A percentile compares a stretch with the other conserved stretches of the same genome.
Evolutionary conservation across 345 rosid genomes (phyloP).

Genomic region (Mangifera indica): DNA sequence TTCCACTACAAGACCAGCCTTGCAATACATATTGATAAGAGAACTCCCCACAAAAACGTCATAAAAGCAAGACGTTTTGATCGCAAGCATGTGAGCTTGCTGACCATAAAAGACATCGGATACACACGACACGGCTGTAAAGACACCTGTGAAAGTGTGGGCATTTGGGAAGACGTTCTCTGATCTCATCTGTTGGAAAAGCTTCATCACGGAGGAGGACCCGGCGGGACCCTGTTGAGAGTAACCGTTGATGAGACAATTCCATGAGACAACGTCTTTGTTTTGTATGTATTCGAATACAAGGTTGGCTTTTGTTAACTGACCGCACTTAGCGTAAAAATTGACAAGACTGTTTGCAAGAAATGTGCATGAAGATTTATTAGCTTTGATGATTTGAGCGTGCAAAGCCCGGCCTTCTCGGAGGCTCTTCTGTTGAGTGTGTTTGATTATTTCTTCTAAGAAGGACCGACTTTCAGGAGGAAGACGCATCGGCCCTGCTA

Average conservation of each 20-base stretch:
- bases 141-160: slow-evolving; percentile 73
- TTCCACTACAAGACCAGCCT: slow-evolving; percentile 46
- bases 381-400: slow-evolving; percentile 46
- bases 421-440: slow-evolving; percentile 48
- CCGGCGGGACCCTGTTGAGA: slow-evolving; percentile 53
- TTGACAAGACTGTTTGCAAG: slow-evolving; percentile 67
- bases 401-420: slow-evolving; percentile 58
- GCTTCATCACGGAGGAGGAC: slow-evolving; percentile 42
- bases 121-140: slow-evolving; percentile 54
- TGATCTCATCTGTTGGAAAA: slow-evolving; percentile 63
- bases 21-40: slow-evolving; percentile 63
- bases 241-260: slow-evolving; percentile 74
- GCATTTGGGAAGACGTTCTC: slow-evolving; percentile 65
- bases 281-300: slow-evolving; percentile 49
- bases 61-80: slow-evolving; percentile 49
- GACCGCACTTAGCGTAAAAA: slow-evolving; percentile 65
- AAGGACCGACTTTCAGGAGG: slow-evolving; percentile 35
- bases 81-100: slow-evolving; percentile 67
- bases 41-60: slow-evolving; percentile 87
- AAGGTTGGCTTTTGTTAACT: slow-evolving; percentile 45
- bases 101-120: slow-evolving; percentile 36
- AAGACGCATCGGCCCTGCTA: slow-evolving; percentile 31
- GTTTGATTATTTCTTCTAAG: slow-evolving; percentile 41
- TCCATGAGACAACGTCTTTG: slow-evolving; percentile 79
- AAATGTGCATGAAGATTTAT: slow-evolving; percentile 38